Conservation (phyloP, 345 rosid genomes). For the Aquilaria yunnanensis region DNA sequence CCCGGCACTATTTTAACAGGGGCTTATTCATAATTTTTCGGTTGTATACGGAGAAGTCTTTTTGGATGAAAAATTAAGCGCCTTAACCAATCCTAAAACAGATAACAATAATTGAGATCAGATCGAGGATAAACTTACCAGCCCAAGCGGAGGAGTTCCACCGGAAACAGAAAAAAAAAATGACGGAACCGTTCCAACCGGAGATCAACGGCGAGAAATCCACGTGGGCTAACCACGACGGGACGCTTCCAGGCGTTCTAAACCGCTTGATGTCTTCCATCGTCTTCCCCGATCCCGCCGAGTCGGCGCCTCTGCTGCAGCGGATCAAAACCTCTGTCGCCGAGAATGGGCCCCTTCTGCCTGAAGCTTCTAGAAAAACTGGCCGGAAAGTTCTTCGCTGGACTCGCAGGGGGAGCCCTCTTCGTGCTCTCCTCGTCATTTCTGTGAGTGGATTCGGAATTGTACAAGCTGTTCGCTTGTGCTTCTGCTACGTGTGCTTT, state of each 20-base stretch:
- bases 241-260: conserved; percentile 42
- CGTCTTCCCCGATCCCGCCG: conserved; percentile 37
- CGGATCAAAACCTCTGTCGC: conserved; percentile 44
- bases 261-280: conserved; percentile 36
- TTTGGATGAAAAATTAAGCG: no score
- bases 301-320: conserved; percentile 36
- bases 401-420: conserved; percentile 73
- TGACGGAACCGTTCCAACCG: conserved; percentile 11
- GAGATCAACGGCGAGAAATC: conserved; percentile 17
- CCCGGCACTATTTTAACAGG: no score
- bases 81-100: no score
- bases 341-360: conserved; percentile 46
- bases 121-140: no score
- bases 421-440: conserved; percentile 79
- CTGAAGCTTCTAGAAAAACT: conserved; percentile 45
- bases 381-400: conserved; percentile 45
- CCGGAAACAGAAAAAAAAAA: no score
- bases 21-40: no score
- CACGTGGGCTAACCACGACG: conserved; percentile 1
- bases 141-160: no score
- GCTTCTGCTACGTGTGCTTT: background rate
- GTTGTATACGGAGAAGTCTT: no score
- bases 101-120: no score
- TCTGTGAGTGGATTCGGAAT: conserved; percentile 38
- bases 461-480: background rate